Evolutionary conservation across 2,329 filamentous ascomycete species (phyloP), one percentile per base, ranked within the genome.

Genomic region (Fusarium pseudoanthophilum): DNA sequence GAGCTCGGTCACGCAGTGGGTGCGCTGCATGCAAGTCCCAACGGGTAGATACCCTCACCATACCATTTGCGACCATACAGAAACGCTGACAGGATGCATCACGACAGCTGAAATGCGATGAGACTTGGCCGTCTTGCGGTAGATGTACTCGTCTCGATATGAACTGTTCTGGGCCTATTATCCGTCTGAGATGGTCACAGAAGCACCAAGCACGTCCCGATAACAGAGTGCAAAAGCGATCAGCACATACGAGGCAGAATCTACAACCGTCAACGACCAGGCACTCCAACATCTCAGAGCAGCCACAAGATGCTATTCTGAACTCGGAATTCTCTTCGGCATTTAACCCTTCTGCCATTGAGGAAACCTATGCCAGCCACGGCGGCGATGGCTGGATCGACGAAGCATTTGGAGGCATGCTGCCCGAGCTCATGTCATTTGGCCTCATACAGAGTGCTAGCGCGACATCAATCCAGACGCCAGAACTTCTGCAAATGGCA

Each of bases 271-370:
- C n/a, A n/a, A n/a, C n/a, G n/a, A n/a, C n/a, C n/a, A n/a, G n/a
- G n/a, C n/a, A n/a, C n/a, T n/a, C n/a, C n/a, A n/a, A n/a, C n/a
- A n/a, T n/a, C n/a, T n/a, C n/a, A n/a, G n/a, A n/a, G n/a, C n/a
- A n/a, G n/a, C n/a, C n/a, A n/a, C n/a, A n/a, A n/a, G n/a, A n/a
- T n/a, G n/a, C n/a, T n/a, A n/a, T n/a, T n/a, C n/a, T n/a, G n/a
- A n/a, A n/a, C n/a, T n/a, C n/a, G n/a, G n/a, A n/a, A n/a, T n/a
- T n/a, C n/a, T n/a, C n/a, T n/a, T 14, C 21, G 4, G 2, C 9
- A 3, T 26, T 20, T 36, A 3, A 4, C 9, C 0, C 18, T 36
- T 0, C 16, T 2, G 13, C 6, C 0, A 3, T 3, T 0, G n/a
- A 21, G 0, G n/a, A 0, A 8, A 21, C 8, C 4, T 11, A 20